These are phyloP conservation scores for Globisporangium canariense DNA, from an alignment of 352 stramenopile genomes.

Conservation along the genomic window DNA sequence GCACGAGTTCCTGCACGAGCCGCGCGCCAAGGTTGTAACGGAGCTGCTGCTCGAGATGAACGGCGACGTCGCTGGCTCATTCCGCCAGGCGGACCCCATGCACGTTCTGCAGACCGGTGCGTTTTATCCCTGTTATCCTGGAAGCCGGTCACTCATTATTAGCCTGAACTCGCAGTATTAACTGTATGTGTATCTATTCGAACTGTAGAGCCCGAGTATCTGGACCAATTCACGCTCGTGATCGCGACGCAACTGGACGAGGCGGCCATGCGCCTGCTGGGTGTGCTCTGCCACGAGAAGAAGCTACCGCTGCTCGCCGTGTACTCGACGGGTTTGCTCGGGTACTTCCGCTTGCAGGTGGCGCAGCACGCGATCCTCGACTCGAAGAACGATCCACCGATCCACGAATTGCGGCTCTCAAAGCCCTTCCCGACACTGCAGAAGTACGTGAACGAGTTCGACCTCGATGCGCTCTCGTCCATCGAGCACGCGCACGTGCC, in stretches of 20 bases:
- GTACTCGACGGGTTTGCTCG: conserved; percentile 92
- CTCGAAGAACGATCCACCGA: conserved; percentile 82
- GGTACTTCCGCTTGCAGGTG: conserved; percentile 88
- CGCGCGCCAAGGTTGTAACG: conserved; percentile 77
- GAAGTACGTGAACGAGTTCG: conserved; percentile 45
- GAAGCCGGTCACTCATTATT: not conserved
- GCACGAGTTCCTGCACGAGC: conserved; percentile 39
- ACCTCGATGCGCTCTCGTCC: conserved; percentile 66
- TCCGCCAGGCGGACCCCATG: conserved; percentile 40
- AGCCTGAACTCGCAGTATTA: not conserved
- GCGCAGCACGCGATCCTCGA: conserved; percentile 87
- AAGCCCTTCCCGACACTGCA: conserved; percentile 71
- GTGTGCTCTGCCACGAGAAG: conserved; percentile 57
- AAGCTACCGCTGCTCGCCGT: conserved; percentile 82
- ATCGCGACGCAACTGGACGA: conserved; percentile 86
- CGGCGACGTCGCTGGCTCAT: conserved; percentile 81
- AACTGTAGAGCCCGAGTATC: conserved; percentile 40
- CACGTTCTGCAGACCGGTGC: conserved; percentile 43
- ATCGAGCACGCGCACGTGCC: conserved; percentile 92
- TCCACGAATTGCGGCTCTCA: conserved; percentile 88
- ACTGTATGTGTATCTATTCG: conserved; percentile 2
- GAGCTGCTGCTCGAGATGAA: conserved; percentile 95
- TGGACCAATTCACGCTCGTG: conserved; percentile 81
- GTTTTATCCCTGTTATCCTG: not conserved
- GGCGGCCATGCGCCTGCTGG: conserved; percentile 47